Conservation (phyloP, 305 asterid species). For the Fraxinus sp. region DNA sequence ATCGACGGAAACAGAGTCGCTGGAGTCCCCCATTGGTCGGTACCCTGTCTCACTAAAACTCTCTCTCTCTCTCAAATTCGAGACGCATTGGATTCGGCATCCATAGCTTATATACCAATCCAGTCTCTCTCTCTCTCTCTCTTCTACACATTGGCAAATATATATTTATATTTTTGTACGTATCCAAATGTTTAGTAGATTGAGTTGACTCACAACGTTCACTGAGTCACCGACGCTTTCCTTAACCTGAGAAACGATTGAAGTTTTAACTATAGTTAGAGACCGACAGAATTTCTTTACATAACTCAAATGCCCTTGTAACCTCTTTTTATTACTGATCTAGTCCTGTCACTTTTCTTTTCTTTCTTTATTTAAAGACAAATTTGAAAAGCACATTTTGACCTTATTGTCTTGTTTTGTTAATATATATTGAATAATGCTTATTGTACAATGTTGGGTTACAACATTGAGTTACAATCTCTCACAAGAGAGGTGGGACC, state of each 20-base stretch:
- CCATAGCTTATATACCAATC: conserved; percentile 52
- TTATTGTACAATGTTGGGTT: no score
- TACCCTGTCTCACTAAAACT: conserved; percentile 25
- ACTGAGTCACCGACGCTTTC: conserved; percentile 84
- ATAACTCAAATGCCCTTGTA: conserved; percentile 41
- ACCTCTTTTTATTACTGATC: conserved; percentile 13
- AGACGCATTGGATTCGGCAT: conserved; percentile 53
- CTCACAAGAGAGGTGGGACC: no score
- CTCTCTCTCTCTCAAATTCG: conserved; percentile 24
- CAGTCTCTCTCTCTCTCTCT: conserved; percentile 31
- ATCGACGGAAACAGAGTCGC: conserved; percentile 90
- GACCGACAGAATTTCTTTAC: conserved; percentile 58
- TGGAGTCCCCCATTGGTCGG: conserved; percentile 74
- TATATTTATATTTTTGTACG: conserved; percentile 8
- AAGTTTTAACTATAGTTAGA: conserved; percentile 44
- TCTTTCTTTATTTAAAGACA: not conserved
- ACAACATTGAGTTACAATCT: no score
- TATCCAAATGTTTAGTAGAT: conserved; percentile 16
- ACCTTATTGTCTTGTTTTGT: conserved; percentile 9
- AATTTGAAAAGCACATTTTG: not conserved
- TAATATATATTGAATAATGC: no score
- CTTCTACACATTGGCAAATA: conserved; percentile 15
- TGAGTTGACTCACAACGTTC: conserved; percentile 44
- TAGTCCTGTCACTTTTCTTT: not conserved
- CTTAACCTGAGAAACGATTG: conserved; percentile 36